Conservation (phyloP, 345 rosid species). For the Physaria fendleri region DNA sequence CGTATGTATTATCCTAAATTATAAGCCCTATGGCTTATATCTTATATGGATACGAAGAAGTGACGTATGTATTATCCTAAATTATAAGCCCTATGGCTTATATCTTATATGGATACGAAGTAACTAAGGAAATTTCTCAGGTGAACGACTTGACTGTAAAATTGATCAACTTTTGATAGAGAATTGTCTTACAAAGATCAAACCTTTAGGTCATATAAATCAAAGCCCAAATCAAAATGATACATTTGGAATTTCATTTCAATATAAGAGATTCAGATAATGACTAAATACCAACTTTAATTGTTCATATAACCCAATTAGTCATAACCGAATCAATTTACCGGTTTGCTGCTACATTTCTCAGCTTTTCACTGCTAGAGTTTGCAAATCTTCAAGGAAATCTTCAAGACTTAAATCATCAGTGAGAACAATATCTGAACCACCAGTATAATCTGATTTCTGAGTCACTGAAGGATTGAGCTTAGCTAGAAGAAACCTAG, state of each 20-base stretch:
- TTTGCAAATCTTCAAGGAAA: slow-evolving; percentile 73
- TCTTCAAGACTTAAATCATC: slow-evolving; percentile 91
- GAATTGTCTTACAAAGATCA: background rate
- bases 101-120: too few relatives aligned
- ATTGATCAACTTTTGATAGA: background rate
- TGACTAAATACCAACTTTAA: background rate
- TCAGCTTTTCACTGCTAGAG: slow-evolving; percentile 66
- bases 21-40: too few relatives aligned
- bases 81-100: too few relatives aligned
- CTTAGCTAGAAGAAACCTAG: slow-evolving; percentile 95
- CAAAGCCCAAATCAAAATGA: slow-evolving; percentile 2
- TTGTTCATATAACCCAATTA: background rate
- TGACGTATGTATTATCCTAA: too few relatives aligned
- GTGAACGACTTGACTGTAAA: background rate
- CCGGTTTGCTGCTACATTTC: background rate
- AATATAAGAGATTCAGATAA: background rate
- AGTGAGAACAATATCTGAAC: slow-evolving; percentile 69
- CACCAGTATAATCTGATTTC: slow-evolving; percentile 46
- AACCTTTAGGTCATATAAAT: background rate
- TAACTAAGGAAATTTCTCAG: background rate
- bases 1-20: too few relatives aligned
- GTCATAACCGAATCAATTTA: background rate
- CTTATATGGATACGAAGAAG: too few relatives aligned
- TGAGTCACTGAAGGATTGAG: slow-evolving; percentile 96
- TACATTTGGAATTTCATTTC: background rate